Evolutionary conservation across 768 basidiomycete species (phyloP).

Genomic region (Mycena venus): DNA sequence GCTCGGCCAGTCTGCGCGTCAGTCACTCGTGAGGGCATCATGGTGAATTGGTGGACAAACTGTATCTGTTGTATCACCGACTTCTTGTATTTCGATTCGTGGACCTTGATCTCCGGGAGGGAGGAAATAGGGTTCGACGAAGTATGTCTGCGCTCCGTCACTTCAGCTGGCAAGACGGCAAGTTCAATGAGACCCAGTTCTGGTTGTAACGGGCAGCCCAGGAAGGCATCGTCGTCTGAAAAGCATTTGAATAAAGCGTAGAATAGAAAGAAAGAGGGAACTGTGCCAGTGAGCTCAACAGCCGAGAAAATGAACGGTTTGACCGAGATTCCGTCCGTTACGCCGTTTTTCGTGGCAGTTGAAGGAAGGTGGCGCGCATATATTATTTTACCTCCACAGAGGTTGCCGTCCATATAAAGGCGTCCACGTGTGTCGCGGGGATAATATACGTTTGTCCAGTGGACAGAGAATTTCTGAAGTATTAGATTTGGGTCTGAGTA

Average conservation of each 20-base stretch:
- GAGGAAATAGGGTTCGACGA: not conserved
- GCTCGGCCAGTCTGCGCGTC: not conserved
- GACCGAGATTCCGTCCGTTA: not conserved
- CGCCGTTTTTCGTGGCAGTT: not conserved
- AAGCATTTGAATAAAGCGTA: not conserved
- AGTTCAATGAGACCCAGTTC: conserved; percentile 21
- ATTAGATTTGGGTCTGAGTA: no score
- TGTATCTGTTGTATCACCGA: conserved; percentile 26
- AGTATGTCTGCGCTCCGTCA: not conserved
- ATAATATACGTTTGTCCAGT: conserved; percentile 20
- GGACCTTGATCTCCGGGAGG: not conserved
- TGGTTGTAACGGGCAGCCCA: not conserved
- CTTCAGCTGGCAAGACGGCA: not conserved
- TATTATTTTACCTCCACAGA: not conserved
- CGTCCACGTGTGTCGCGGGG: not conserved
- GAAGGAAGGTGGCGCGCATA: no score
- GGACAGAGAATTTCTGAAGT: conserved; percentile 28
- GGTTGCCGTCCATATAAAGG: conserved; percentile 21
- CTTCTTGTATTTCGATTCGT: conserved; percentile 26
- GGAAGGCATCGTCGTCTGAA: conserved; percentile 23
- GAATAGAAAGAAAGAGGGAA: not conserved
- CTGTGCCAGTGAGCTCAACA: conserved; percentile 6
- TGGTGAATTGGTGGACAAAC: not conserved
- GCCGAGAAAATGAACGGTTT: not conserved
- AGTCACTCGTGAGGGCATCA: not conserved